Conservation (phyloP, 1,284 basidiomycete species). For the Tylopilus orsonianus region DNA sequence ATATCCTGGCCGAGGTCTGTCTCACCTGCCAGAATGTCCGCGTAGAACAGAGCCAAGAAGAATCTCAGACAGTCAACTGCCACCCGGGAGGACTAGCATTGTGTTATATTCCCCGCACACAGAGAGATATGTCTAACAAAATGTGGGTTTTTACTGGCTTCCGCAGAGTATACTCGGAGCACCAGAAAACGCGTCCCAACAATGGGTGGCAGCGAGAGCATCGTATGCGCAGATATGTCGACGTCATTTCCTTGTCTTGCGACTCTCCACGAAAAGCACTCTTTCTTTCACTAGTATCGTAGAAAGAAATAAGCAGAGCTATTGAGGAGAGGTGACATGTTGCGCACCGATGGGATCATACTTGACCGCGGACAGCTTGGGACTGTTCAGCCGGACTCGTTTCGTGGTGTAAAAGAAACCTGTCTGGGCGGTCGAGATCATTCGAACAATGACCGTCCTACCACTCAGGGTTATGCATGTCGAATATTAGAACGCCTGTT, state of each 20-base stretch:
- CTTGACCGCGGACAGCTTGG: conserved; percentile 80
- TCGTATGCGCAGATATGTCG: background rate
- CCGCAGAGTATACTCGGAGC: too few species aligned
- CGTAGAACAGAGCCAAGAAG: too few species aligned
- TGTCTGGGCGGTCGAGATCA: conserved; percentile 87
- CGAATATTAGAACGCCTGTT: background rate
- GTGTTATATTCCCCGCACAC: too few species aligned
- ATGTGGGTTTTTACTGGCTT: too few species aligned
- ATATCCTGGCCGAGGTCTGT: background rate
- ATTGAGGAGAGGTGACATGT: background rate
- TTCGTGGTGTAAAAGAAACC: conserved; percentile 88
- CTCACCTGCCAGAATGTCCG: background rate
- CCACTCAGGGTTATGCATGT: background rate
- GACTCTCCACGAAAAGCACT: conserved; percentile 79
- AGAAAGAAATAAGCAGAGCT: conserved; percentile 4
- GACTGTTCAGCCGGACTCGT: conserved; percentile 61
- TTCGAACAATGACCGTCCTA: conserved; percentile 81
- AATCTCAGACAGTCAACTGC: conserved; percentile 13
- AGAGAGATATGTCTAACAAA: too few species aligned
- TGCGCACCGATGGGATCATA: conserved; percentile 84
- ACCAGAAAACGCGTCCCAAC: background rate
- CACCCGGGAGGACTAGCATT: too few species aligned
- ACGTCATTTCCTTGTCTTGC: conserved; percentile 58
- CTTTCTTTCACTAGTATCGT: conserved; percentile 57
- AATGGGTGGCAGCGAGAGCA: background rate